Evolutionary conservation across 2,329 filamentous ascomycete species (phyloP).

Genomic region (Paecilomyces sp.): DNA sequence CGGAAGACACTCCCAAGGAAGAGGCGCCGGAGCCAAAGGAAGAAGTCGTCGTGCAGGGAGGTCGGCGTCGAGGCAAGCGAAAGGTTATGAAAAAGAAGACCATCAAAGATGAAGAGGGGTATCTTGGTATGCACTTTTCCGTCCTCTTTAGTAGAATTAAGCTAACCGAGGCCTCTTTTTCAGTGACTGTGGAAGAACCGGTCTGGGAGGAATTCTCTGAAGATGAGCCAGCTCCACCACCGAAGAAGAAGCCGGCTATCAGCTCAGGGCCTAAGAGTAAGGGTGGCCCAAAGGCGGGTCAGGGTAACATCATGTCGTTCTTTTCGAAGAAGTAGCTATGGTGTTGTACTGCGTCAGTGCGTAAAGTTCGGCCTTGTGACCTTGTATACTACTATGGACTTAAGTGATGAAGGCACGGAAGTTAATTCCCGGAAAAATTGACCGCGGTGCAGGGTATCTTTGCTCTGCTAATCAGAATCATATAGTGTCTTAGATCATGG

Average conservation of each 20-base stretch:
- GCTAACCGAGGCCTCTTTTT: neutral
- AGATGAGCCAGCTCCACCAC: constrained; percentile 58
- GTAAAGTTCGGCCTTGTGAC: neutral
- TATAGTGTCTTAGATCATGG: neutral
- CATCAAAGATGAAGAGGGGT: constrained; percentile 80
- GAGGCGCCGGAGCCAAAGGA: constrained; percentile 34
- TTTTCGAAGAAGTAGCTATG: constrained; percentile 66
- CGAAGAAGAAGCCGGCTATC: constrained; percentile 44
- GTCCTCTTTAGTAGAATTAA: constrained; percentile 5
- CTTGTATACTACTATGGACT: neutral
- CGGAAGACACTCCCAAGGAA: constrained; percentile 31
- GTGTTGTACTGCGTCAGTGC: neutral
- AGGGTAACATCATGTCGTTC: constrained; percentile 84
- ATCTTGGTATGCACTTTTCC: constrained; percentile 58
- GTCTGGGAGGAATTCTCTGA: constrained; percentile 93
- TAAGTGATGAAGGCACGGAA: neutral
- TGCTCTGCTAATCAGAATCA: constrained; percentile 7
- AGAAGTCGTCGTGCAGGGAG: constrained; percentile 51
- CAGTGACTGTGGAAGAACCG: constrained; percentile 77
- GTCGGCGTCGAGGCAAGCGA: constrained; percentile 67
- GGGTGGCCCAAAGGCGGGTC: constrained; percentile 45
- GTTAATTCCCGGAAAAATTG: neutral
- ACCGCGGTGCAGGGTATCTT: constrained; percentile 6
- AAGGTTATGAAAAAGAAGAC: constrained; percentile 84
- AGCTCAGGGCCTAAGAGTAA: constrained; percentile 44